Percentiles rank a stretch among this genome's conserved stretches.
These are phyloP conservation scores for Purshia tridentata DNA, from an alignment of 306 rosid genomes.

Conservation along the genomic window DNA sequence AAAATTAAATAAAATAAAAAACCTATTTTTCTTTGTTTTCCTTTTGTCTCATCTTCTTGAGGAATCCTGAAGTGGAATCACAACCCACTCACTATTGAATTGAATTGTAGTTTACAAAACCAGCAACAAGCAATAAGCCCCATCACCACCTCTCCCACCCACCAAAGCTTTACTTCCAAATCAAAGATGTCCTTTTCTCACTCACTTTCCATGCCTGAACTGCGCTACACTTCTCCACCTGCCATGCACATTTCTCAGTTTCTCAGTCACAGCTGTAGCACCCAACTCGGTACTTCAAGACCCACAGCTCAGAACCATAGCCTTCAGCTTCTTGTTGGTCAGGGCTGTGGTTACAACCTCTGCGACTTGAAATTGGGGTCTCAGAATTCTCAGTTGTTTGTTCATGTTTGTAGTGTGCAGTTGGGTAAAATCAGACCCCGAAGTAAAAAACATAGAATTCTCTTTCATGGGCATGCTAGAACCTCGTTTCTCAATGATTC, in stretches of 20 bases:
- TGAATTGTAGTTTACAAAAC: background rate
- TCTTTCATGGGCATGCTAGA: background rate
- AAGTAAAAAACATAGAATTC: conserved; percentile 7
- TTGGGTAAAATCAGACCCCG: conserved; percentile 15
- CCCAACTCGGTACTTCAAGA: background rate
- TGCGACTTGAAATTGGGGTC: background rate
- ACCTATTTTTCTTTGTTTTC: no score
- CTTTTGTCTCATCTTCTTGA: conserved; percentile 23
- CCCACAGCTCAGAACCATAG: conserved; percentile 20
- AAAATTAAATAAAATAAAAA: background rate
- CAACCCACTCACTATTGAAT: conserved; percentile 4
- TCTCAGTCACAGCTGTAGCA: conserved; percentile 18
- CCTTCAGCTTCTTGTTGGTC: background rate
- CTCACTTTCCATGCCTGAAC: conserved; percentile 39
- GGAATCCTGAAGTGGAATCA: conserved; percentile 53
- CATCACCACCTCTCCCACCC: background rate
- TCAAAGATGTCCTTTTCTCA: conserved; percentile 31
- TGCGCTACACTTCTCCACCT: conserved; percentile 23
- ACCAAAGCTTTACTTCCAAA: background rate
- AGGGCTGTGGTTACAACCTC: conserved; percentile 6
- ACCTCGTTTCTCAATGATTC: background rate
- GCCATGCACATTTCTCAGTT: conserved; percentile 20
- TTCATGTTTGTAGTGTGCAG: background rate
- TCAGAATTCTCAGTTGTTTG: background rate
- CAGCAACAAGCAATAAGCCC: background rate